Evolutionary conservation across 2,329 filamentous ascomycete species (phyloP).

Genomic region (Leptodontidium sp.): DNA sequence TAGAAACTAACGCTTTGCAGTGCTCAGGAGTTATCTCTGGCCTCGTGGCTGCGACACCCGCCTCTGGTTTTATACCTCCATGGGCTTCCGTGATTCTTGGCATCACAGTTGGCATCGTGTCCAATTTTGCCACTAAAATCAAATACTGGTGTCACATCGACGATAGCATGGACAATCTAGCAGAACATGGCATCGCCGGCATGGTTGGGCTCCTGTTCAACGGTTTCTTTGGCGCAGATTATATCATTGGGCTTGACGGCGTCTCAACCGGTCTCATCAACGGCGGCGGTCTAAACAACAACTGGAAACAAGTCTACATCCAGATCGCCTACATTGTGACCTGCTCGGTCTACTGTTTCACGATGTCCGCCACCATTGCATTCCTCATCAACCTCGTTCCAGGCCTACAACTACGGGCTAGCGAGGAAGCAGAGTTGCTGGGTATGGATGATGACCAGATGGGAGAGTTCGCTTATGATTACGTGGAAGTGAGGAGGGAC

Average conservation of each 20-base stretch:
- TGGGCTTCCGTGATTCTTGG: conserved; percentile 73
- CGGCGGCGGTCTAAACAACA: conserved; percentile 78
- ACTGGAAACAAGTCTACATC: conserved; percentile 77
- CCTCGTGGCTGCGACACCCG: conserved; percentile 73
- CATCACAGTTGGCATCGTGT: conserved; percentile 67
- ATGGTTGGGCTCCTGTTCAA: conserved; percentile 77
- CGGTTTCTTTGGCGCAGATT: conserved; percentile 72
- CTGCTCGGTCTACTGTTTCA: conserved; percentile 71
- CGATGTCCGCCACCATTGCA: conserved; percentile 76
- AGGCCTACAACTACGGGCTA: conserved; percentile 79
- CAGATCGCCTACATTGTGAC: conserved; percentile 80
- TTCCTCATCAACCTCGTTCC: conserved; percentile 80
- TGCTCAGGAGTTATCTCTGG: conserved; percentile 75
- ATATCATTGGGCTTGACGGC: conserved; percentile 77
- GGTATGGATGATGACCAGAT: conserved; percentile 92
- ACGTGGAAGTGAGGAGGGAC: conserved; percentile 86
- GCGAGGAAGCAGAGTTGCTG: conserved; percentile 82
- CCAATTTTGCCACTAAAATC: conserved; percentile 42
- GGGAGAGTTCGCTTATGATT: conserved; percentile 89
- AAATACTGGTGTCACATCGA: conserved; percentile 66
- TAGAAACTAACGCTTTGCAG: conserved; percentile 39
- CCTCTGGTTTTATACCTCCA: conserved; percentile 71
- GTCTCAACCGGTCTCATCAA: conserved; percentile 70
- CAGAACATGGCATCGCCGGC: conserved; percentile 73
- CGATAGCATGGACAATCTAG: conserved; percentile 75